phyloP scores from a whole-genome alignment of 2,329 filamentous ascomycete species.

The Plectosphaerella sp. region DNA sequence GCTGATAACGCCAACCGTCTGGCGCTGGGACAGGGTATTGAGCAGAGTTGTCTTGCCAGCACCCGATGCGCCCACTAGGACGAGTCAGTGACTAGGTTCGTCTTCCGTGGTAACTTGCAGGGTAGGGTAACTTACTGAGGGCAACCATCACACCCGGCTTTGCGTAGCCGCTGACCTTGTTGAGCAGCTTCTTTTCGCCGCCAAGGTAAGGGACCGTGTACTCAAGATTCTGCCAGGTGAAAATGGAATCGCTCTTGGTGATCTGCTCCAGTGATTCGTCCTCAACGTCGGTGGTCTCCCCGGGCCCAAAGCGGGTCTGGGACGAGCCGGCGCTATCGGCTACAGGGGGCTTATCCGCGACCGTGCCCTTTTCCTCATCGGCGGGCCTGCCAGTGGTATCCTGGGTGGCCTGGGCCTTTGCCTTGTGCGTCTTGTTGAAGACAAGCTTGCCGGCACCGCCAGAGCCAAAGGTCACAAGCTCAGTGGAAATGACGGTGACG shows the following conservation, averaged over 20 bases:
- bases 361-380: conserved; percentile 1
- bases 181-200: conserved; percentile 6
- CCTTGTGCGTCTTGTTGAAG: conserved; percentile 62
- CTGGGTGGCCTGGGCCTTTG: not conserved
- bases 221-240: conserved; percentile 67
- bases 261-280: conserved; percentile 39
- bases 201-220: conserved; percentile 59
- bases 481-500: conserved; percentile 67
- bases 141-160: conserved; percentile 81
- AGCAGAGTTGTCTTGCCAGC: conserved; percentile 54
- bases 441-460: conserved; percentile 64
- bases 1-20: conserved; percentile 42
- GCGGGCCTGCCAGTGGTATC: not conserved
- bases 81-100: conserved; percentile 9
- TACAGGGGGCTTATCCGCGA: not conserved
- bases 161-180: conserved; percentile 64
- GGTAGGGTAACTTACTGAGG: conserved; percentile 26
- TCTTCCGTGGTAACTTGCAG: too few species aligned
- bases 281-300: conserved; percentile 7
- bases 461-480: conserved; percentile 59
- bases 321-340: not conserved
- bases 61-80: conserved; percentile 39
- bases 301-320: conserved; percentile 6
- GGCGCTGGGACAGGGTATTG: conserved; percentile 47
- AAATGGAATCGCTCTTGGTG: conserved; percentile 56